Percentiles rank a stretch among this genome's conserved stretches.
Conservation (phyloP, 139 green algal species). For the Coelastrella sp. region DNA sequence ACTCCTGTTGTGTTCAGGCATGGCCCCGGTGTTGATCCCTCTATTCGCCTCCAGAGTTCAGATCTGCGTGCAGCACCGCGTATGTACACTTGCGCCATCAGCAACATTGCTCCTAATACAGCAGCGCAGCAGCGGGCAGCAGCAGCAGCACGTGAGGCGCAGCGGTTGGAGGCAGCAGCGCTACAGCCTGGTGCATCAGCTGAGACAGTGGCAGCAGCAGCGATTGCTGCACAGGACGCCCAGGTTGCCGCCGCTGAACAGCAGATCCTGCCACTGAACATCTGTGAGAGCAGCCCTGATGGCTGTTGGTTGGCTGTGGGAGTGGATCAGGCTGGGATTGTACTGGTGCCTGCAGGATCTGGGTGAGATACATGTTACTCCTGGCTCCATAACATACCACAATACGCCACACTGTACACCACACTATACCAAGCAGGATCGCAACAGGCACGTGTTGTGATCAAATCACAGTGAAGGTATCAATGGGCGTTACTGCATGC, state of each 20-base stretch:
- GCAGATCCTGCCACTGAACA: conserved; percentile 34
- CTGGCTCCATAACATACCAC: no score
- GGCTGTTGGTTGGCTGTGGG: conserved; percentile 34
- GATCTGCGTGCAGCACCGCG: conserved; percentile 9
- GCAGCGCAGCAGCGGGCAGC: conserved; percentile 3
- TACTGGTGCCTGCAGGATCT: conserved; percentile 29
- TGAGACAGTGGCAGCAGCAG: conserved; percentile 4
- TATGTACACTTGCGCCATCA: conserved; percentile 25
- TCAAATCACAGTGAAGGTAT: no score
- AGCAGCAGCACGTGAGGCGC: not conserved
- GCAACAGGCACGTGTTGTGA: no score
- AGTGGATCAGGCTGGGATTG: not conserved
- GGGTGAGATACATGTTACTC: conserved; percentile 10
- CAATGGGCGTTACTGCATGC: no score
- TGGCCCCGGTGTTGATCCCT: conserved; percentile 17
- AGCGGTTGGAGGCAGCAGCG: not conserved
- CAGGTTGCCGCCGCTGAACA: not conserved
- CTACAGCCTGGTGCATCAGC: not conserved
- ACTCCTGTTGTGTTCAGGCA: not conserved
- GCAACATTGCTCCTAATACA: not conserved
- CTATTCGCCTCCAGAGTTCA: not conserved
- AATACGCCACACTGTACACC: no score
- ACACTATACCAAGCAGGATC: no score
- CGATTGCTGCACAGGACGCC: conserved; percentile 6
- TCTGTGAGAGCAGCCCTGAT: conserved; percentile 19